phyloP scores from a whole-genome alignment of 2,329 filamentous ascomycete genomes.

The Westerdykella sp. region DNA sequence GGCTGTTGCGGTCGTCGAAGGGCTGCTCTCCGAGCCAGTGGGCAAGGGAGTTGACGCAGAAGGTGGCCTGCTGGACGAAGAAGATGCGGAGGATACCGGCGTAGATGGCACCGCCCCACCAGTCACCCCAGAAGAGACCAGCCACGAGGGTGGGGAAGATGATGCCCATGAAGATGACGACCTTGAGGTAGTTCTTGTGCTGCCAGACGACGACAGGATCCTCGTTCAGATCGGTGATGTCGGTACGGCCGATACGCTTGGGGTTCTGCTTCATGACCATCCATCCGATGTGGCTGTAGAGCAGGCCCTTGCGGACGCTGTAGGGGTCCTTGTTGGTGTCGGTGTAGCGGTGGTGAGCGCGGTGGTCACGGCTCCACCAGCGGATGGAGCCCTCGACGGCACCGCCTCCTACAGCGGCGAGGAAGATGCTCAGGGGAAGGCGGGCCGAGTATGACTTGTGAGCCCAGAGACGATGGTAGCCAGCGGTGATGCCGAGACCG shows the following conservation, averaged over 20 bases:
- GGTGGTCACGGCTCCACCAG: slow-evolving; percentile 48
- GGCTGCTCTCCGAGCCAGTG: slow-evolving; percentile 48
- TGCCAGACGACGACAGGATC: slow-evolving; percentile 47
- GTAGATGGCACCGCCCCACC: slow-evolving; percentile 47
- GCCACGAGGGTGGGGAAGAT: slow-evolving; percentile 45
- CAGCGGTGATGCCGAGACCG: slow-evolving; percentile 55
- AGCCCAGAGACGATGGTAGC: slow-evolving; percentile 71
- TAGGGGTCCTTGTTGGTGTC: slow-evolving; percentile 51
- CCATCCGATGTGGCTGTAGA: slow-evolving; percentile 49
- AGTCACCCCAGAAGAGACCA: slow-evolving; percentile 47
- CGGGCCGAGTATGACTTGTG: slow-evolving; percentile 45
- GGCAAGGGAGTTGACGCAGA: slow-evolving; percentile 51
- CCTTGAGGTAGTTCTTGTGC: slow-evolving; percentile 46
- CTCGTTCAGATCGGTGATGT: slow-evolving; percentile 48
- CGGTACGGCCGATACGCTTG: slow-evolving; percentile 47
- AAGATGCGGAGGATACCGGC: slow-evolving; percentile 49
- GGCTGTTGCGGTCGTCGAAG: slow-evolving; percentile 42
- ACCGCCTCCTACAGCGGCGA: slow-evolving; percentile 45
- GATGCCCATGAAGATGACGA: slow-evolving; percentile 44
- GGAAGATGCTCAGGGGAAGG: slow-evolving; percentile 43
- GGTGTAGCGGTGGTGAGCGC: slow-evolving; percentile 49
- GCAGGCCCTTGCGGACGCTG: slow-evolving; percentile 46
- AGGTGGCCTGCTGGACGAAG: slow-evolving; percentile 49
- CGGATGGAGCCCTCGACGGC: slow-evolving; percentile 47
- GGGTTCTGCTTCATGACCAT: slow-evolving; percentile 52